A percentile compares a stretch with the other conserved stretches of the same genome.
These are phyloP conservation scores for Cryptococcus floricola DNA, from an alignment of 1,284 basidiomycete species.

Conservation along the genomic window DNA sequence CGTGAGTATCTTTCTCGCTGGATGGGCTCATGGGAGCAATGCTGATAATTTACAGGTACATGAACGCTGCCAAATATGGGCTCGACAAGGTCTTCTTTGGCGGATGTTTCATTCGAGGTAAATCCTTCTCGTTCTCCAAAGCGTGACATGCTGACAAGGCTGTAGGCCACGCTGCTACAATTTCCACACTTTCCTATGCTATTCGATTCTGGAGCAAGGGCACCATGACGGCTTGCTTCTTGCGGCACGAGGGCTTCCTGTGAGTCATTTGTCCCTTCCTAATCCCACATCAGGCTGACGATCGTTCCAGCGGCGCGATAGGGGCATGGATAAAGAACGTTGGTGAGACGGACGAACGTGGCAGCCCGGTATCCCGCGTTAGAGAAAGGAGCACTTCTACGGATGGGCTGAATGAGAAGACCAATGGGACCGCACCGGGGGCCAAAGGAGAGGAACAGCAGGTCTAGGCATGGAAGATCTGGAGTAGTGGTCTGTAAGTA, in stretches of 20 bases:
- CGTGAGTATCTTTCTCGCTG: conserved; percentile 60
- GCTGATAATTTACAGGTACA: conserved; percentile 61
- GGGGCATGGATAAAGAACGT: conserved; percentile 98
- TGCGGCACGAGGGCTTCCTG: conserved; percentile 97
- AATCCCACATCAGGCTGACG: conserved; percentile 3
- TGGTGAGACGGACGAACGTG: conserved; percentile 27
- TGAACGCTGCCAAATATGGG: conserved; percentile 99
- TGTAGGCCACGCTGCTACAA: conserved; percentile 89
- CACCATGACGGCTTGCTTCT: conserved; percentile 90
- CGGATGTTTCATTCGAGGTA: conserved; percentile 97
- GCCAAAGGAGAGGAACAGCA: no score
- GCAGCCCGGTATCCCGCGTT: background rate
- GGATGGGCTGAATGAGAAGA: no score
- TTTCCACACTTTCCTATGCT: conserved; percentile 95
- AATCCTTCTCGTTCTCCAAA: conserved; percentile 18
- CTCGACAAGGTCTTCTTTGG: conserved; percentile 98
- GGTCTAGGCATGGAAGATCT: no score
- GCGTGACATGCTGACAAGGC: background rate
- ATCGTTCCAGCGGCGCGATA: conserved; percentile 65
- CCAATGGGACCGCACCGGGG: no score
- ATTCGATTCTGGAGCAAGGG: conserved; percentile 99
- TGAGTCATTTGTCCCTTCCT: conserved; percentile 53
- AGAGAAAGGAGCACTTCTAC: no score
- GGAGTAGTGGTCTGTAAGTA: no score
- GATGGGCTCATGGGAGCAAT: background rate